These are phyloP conservation scores for Datisca glomerata DNA, from an alignment of 306 rosid species.

Conservation along the genomic window DNA sequence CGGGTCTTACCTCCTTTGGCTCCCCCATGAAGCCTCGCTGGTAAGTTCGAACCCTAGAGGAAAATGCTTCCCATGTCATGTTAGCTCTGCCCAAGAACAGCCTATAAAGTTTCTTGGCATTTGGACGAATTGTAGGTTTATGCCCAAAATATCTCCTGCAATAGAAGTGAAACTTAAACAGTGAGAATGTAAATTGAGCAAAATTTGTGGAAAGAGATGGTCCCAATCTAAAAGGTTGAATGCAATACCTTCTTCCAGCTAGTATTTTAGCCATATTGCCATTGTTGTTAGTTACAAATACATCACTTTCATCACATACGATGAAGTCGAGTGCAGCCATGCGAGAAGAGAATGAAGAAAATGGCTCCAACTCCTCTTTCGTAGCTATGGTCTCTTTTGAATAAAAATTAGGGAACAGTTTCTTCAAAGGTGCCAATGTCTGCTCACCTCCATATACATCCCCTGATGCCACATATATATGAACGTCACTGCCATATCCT, in stretches of 20 bases:
- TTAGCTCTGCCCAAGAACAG: constrained; percentile 58
- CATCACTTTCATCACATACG: constrained; percentile 93
- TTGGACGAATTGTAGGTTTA: constrained; percentile 98
- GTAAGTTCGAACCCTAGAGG: constrained; percentile 54
- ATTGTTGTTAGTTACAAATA: constrained; percentile 95
- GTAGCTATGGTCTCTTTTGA: constrained; percentile 83
- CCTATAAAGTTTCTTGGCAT: constrained; percentile 78
- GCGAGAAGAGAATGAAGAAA: constrained; percentile 91
- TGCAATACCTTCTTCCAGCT: constrained; percentile 84
- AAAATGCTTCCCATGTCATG: constrained; percentile 85
- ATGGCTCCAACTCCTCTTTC: constrained; percentile 67
- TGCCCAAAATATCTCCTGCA: constrained; percentile 93
- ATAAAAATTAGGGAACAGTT: constrained; percentile 79
- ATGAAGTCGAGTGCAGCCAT: constrained; percentile 98
- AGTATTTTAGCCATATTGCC: constrained; percentile 97
- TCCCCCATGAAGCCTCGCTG: constrained; percentile 96
- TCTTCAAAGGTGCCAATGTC: constrained; percentile 78
- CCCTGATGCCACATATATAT: constrained; percentile 95
- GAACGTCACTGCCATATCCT: constrained; percentile 86
- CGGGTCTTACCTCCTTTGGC: constrained; percentile 86
- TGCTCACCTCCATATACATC: constrained; percentile 93
- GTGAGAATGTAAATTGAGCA: constrained; percentile 9
- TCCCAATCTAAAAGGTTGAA: constrained; percentile 6
- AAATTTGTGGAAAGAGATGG: constrained; percentile 1
- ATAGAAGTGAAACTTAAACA: constrained; percentile 16